These are phyloP conservation scores for Marasmius fiardii DNA, from an alignment of 1,284 basidiomycete genomes.

Conservation along the genomic window DNA sequence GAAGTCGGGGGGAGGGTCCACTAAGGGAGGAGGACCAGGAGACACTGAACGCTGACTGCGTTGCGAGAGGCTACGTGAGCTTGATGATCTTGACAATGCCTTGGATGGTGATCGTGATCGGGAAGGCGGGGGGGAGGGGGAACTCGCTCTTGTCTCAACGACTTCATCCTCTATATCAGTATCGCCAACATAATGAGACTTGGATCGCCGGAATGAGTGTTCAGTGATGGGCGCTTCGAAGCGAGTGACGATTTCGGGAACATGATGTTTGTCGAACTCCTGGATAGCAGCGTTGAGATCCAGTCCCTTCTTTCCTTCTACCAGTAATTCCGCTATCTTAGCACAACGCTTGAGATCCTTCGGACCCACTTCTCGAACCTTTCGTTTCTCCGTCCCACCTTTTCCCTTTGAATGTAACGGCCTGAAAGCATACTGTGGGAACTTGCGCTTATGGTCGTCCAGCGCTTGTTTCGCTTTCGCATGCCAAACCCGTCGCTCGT, in stretches of 20 bases:
- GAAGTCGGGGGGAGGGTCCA: slow-evolving; percentile 5
- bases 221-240: slow-evolving; percentile 74
- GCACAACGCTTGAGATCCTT: slow-evolving; percentile 69
- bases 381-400: slow-evolving; percentile 50
- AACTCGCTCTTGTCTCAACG: neutral
- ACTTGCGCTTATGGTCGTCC: slow-evolving; percentile 65
- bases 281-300: slow-evolving; percentile 69
- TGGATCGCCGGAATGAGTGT: slow-evolving; percentile 36
- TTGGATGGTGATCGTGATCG: slow-evolving; percentile 2
- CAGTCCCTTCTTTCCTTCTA: slow-evolving; percentile 68
- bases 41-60: slow-evolving; percentile 5
- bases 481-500: slow-evolving; percentile 71
- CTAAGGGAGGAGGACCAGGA: slow-evolving; percentile 4
- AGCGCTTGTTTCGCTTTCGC: slow-evolving; percentile 59
- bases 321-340: slow-evolving; percentile 76
- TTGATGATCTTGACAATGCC: neutral
- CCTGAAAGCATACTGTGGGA: slow-evolving; percentile 69
- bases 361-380: slow-evolving; percentile 63
- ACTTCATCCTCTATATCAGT: neutral
- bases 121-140: neutral
- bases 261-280: slow-evolving; percentile 67
- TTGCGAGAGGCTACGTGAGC: neutral
- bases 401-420: slow-evolving; percentile 52
- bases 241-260: slow-evolving; percentile 61
- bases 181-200: neutral